A percentile compares a stretch with the other conserved stretches of the same genome.
Conservation (phyloP, 129 eudicot species). For the sunflower (Helianthus annuus) region DNA sequence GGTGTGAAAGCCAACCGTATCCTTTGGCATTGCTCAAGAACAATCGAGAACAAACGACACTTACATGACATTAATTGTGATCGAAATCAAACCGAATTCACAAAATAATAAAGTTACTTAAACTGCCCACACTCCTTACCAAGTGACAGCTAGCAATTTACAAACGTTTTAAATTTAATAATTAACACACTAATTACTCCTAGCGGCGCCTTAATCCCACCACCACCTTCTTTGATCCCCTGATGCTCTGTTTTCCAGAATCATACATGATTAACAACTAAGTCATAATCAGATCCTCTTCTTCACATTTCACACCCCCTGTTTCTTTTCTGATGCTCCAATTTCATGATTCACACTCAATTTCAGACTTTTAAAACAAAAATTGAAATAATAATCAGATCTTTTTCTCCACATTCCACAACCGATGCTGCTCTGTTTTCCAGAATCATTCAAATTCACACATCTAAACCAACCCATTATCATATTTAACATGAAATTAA, state of each 20-base stretch:
- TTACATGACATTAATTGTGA: neutral
- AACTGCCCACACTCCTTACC: neutral
- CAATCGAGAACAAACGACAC: no score
- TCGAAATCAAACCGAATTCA: neutral
- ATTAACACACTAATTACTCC: neutral
- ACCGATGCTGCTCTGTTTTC: no score
- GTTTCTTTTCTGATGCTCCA: no score
- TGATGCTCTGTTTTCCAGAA: no score
- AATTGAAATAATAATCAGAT: neutral
- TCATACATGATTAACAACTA: no score
- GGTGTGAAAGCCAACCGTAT: no score
- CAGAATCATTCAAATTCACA: no score
- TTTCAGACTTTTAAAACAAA: neutral
- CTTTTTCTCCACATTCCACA: neutral
- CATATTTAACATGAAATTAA: neutral
- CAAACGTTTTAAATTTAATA: constrained; percentile 16
- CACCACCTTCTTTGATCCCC: neutral
- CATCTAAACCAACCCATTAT: neutral
- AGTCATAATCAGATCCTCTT: no score
- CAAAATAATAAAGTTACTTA: constrained; percentile 14
- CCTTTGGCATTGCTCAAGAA: neutral
- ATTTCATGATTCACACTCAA: no score
- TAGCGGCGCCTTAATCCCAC: neutral
- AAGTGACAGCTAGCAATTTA: constrained; percentile 31
- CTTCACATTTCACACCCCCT: neutral